Base-by-base conservation (phyloP, 768 basidiomycete species). In the Lactarius hengduanensis region DNA sequence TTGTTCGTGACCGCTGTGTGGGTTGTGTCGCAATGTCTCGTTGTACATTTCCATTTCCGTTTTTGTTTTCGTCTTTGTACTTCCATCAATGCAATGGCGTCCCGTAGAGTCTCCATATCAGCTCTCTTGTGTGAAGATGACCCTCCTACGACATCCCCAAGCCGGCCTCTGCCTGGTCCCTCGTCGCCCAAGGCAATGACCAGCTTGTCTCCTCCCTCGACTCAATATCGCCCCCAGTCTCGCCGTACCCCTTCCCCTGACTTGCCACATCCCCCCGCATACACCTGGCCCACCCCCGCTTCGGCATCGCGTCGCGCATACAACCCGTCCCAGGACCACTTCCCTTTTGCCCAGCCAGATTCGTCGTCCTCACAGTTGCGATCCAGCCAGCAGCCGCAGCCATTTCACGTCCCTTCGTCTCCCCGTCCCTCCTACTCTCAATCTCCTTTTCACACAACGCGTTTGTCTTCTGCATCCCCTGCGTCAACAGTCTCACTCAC, bases 11-110 rank as follows among this genome's bases (percentile, higher is more conserved):
- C 79, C 76, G 71, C 81, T 82, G 82, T 77, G 74, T 91, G 90
- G 87, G 83, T 79, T 74, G 73, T 78, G 82, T 83, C 89, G 91
- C 91, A 93, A 92, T 91, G 91, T 92, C 89, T 86, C 83, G 90
- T 91, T 86, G 89, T 89, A 92, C 88, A 92, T 77, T 63, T 71
- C 30, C 66, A 34, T 63, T 68, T 71, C 30, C 66, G 30, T 63
- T 68, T 70, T 69, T 67, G 67, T 61, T 38, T 36, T 20, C 53
- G 9, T 59, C 64, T 20, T 45, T 45, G 18, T 55, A 22, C 55
- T 62, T 38, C 58, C 69, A 41, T 36, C 61, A 56, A 16, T 57
- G 73, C 74, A 71, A 89, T 88, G 87, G 80, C 82, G 57, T 85
- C 87, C 32, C 81, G 89, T 61, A 82, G 90, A 59, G 86, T 92